These are phyloP conservation scores for Scheffersomyces titani DNA, from an alignment of 1,139 yeast genomes.

Conservation along the genomic window DNA sequence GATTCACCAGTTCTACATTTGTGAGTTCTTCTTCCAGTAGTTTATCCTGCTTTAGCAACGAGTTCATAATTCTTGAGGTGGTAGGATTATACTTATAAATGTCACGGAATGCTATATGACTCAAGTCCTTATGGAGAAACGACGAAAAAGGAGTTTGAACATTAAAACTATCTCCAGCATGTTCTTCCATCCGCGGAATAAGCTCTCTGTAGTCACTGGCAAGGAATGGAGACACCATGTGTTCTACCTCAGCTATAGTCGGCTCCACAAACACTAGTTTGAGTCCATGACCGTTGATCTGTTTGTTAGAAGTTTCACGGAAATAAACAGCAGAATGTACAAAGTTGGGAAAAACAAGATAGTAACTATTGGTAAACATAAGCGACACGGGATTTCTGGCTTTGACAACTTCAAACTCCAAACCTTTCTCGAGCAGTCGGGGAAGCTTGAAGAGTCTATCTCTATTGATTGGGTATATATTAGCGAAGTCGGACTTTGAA, in stretches of 20 bases:
- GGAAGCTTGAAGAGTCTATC: constrained; percentile 31
- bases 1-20: constrained; percentile 9
- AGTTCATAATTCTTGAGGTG: constrained; percentile 7
- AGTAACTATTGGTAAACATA: constrained; percentile 49
- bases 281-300: constrained; percentile 52
- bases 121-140: constrained; percentile 2
- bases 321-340: constrained; percentile 54
- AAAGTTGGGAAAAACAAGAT: constrained; percentile 47
- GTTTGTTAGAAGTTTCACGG: constrained; percentile 48
- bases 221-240: constrained; percentile 29
- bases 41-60: constrained; percentile 1
- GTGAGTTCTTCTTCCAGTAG: constrained; percentile 3
- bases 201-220: constrained; percentile 10
- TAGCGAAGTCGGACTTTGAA: constrained; percentile 37
- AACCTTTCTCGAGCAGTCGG: constrained; percentile 19
- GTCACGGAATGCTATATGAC: constrained; percentile 9
- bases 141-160: constrained; percentile 9
- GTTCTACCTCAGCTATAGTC: constrained; percentile 18
- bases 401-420: constrained; percentile 41
- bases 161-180: constrained; percentile 1
- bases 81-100: constrained; percentile 15
- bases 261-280: constrained; percentile 42
- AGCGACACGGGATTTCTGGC: constrained; percentile 50
- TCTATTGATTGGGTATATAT: constrained; percentile 33
- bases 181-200: constrained; percentile 1